Evolutionary conservation across 192 early-diverging fungal species (phyloP).

Genomic region (Coemansia furcata): DNA sequence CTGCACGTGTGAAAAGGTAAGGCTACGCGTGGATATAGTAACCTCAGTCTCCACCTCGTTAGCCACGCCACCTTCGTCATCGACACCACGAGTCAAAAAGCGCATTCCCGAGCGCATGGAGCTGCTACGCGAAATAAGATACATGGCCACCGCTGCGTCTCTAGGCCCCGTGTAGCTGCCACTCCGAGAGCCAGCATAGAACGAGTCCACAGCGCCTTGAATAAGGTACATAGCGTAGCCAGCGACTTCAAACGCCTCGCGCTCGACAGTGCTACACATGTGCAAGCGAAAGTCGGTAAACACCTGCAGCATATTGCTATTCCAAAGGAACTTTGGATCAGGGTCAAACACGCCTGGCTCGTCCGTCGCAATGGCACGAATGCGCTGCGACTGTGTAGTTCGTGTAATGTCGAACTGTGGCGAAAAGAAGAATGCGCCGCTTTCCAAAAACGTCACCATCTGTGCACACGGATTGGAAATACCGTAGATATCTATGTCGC

Average conservation of each 20-base stretch:
- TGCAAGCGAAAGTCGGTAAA: constrained; percentile 75
- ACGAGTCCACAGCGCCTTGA: constrained; percentile 39
- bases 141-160: constrained; percentile 12
- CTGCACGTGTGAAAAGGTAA: constrained; percentile 75
- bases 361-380: constrained; percentile 26
- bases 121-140: constrained; percentile 50
- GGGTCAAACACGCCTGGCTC: constrained; percentile 52
- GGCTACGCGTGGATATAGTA: constrained; percentile 59
- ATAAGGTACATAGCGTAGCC: constrained; percentile 68
- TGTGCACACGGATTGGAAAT: constrained; percentile 72
- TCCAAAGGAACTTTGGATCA: constrained; percentile 88
- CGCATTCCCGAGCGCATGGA: constrained; percentile 75
- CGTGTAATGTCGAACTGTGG: constrained; percentile 86
- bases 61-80: constrained; percentile 95
- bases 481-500: constrained; percentile 32
- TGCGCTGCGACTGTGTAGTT: constrained; percentile 65
- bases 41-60: constrained; percentile 99
- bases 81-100: constrained; percentile 91
- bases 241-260: constrained; percentile 65
- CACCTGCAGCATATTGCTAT: constrained; percentile 76
- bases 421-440: constrained; percentile 92
- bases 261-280: constrained; percentile 64
- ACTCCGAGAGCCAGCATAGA: constrained; percentile 7
- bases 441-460: constrained; percentile 75
- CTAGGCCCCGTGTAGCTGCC: not conserved